These are phyloP conservation scores for Dictyophora rubrovolvata DNA, from an alignment of 768 basidiomycete species.

Conservation along the genomic window DNA sequence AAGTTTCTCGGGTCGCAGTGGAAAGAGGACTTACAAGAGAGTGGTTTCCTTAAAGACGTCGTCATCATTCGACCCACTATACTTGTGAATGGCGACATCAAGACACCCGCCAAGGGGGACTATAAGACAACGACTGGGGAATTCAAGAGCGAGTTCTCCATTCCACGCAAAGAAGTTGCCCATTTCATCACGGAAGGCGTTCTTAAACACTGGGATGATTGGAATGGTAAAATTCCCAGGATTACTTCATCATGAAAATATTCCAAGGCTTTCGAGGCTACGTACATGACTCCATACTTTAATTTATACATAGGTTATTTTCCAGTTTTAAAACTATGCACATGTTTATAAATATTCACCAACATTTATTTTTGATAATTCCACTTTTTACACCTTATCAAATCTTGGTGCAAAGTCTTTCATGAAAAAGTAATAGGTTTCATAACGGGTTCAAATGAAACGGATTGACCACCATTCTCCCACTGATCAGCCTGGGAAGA, in stretches of 20 bases:
- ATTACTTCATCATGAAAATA: constrained; percentile 34
- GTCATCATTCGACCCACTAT: constrained; percentile 49
- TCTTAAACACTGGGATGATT: constrained; percentile 40
- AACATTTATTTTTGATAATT: too few species aligned
- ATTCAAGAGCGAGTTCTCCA: constrained; percentile 34
- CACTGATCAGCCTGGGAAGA: constrained; percentile 28
- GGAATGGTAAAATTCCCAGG: constrained; percentile 37
- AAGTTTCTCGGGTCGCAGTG: constrained; percentile 37
- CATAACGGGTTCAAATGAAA: constrained; percentile 25
- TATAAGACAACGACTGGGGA: constrained; percentile 27
- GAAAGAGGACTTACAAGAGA: constrained; percentile 29
- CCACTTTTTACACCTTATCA: too few species aligned
- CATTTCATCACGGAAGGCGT: constrained; percentile 50
- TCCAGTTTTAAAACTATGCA: too few species aligned
- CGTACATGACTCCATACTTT: too few species aligned
- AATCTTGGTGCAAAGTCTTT: too few species aligned
- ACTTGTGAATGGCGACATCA: constrained; percentile 45
- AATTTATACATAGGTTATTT: too few species aligned
- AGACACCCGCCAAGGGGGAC: constrained; percentile 14
- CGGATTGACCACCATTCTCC: constrained; percentile 25
- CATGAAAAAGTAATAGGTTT: constrained; percentile 10
- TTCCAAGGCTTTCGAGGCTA: too few species aligned
- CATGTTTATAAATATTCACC: too few species aligned
- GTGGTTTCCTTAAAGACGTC: constrained; percentile 32
- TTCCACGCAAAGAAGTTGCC: constrained; percentile 54